Base-by-base conservation (phyloP, 31 red algal species). In the Endocladia muricata region DNA sequence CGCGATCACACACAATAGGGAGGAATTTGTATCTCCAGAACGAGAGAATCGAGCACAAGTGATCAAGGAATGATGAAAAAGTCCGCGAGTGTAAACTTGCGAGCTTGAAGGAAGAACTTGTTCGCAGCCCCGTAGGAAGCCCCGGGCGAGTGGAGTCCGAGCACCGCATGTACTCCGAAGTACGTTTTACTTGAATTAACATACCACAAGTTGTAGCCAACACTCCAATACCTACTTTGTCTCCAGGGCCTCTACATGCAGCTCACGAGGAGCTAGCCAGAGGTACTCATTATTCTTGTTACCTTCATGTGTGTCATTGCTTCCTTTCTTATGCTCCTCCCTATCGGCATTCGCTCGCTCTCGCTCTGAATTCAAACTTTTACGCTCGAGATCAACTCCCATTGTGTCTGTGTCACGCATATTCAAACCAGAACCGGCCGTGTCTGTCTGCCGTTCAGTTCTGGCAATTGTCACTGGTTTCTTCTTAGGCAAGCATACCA, bases 301-400 rank as follows among this genome's bases (percentile, higher is more conserved):
- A 19, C 57, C 70, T 62, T 28, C 28, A 25, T 25, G 47, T 8
- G 9, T 9, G 17, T 57, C 70, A 0, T 59, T 48, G 8, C 70
- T 11, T 15, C 47, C 66, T 15, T 11, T 42, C 48, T 56, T 0
- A 7, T 25, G 43, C 41, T 74, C 70, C 11, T 17, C 43, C 0
- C 0, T 59, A 25, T 74, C 1, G 7, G 48, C 43, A 23, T 74
- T 0, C 17, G 6, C 29, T 8, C 49, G 70, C 48, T 74, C 70
- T 7, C 1, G 70, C 34, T 74, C 0, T 8, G 57, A 74, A 19
- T 74, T 56, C 19, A 74, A 29, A 8, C 70, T 17, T 25, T 57
- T 37, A 31, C 41, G 70, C 8, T 74, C 70, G 15, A 74, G 21
- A 22, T 56, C 70, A 59, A 74, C 33, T 26, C 44, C 8, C 23